Percentiles rank a stretch among this genome's conserved stretches.
Evolutionary conservation across 2,329 filamentous ascomycete species (phyloP).

Genomic region (Raffaelea ambrosiae): DNA sequence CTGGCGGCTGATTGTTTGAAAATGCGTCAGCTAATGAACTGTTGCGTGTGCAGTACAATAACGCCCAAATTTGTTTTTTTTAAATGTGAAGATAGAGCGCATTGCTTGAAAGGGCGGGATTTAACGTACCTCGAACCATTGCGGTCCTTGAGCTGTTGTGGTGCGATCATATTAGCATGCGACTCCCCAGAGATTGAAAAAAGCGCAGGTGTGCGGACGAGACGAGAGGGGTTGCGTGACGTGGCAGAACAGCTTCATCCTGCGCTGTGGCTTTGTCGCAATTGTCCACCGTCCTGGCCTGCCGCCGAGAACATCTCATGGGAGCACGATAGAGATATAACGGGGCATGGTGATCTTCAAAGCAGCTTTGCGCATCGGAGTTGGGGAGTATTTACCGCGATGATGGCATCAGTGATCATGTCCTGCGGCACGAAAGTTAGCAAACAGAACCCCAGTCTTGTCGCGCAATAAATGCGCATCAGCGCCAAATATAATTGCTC

Average conservation of each 20-base stretch:
- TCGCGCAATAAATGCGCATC: not conserved
- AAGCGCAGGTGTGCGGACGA: not conserved
- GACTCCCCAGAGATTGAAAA: not conserved
- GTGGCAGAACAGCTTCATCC: slow-evolving; percentile 5
- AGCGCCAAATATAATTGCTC: not conserved
- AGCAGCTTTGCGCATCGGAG: slow-evolving; percentile 15
- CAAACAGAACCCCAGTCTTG: not conserved
- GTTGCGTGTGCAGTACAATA: too few species aligned
- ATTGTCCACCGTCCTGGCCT: not conserved
- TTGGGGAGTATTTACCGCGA: slow-evolving; percentile 41
- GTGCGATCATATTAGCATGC: slow-evolving; percentile 10
- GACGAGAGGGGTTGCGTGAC: slow-evolving; percentile 1
- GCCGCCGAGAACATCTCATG: too few species aligned
- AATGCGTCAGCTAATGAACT: too few species aligned
- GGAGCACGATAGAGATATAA: too few species aligned
- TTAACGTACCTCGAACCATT: slow-evolving; percentile 48
- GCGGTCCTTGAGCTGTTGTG: slow-evolving; percentile 50
- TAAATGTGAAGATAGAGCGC: too few species aligned
- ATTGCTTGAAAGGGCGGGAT: too few species aligned
- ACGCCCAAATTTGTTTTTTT: too few species aligned
- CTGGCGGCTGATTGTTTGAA: slow-evolving; percentile 40
- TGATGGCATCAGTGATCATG: slow-evolving; percentile 56
- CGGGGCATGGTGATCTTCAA: too few species aligned
- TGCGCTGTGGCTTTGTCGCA: slow-evolving; percentile 8
- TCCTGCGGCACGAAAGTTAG: slow-evolving; percentile 31